Conservation (phyloP, 192 early-diverging fungal genomes). For the Kickxella alabastrina region DNA sequence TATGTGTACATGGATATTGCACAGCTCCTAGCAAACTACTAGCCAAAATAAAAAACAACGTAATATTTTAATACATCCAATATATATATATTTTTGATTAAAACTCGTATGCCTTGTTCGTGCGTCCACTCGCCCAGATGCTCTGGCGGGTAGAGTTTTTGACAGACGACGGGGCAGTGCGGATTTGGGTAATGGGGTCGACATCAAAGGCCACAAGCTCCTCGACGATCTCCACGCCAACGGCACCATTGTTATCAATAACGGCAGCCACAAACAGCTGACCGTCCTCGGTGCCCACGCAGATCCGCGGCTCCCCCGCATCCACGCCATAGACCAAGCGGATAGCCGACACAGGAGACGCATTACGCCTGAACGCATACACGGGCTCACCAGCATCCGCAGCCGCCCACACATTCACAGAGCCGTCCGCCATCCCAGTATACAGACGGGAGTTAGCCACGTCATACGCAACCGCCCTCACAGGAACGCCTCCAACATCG, state of each 20-base stretch:
- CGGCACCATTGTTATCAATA: neutral
- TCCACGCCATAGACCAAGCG: constrained; percentile 19
- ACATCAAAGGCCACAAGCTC: constrained; percentile 47
- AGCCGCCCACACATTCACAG: constrained; percentile 21
- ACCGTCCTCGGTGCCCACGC: constrained; percentile 42
- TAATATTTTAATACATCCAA: too few relatives aligned
- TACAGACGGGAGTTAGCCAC: constrained; percentile 2
- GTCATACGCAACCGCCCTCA: constrained; percentile 36
- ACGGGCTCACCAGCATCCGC: constrained; percentile 2
- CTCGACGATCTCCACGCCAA: constrained; percentile 18
- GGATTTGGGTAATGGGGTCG: constrained; percentile 41
- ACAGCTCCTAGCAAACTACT: too few relatives aligned
- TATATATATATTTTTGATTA: constrained; percentile 7
- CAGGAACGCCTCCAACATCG: constrained; percentile 7
- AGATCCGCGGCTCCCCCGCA: constrained; percentile 8
- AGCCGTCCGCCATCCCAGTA: constrained; percentile 26
- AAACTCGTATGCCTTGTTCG: constrained; percentile 24
- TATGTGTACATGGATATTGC: constrained; percentile 17
- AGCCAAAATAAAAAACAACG: too few relatives aligned
- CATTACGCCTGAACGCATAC: constrained; percentile 26
- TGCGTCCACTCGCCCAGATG: constrained; percentile 38
- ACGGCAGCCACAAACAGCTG: constrained; percentile 25
- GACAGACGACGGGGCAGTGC: constrained; percentile 1
- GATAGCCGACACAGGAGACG: constrained; percentile 23
- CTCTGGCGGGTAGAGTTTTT: constrained; percentile 17